Conservation (phyloP, 2,329 filamentous ascomycete genomes). For the Diaporthe australafricana region DNA sequence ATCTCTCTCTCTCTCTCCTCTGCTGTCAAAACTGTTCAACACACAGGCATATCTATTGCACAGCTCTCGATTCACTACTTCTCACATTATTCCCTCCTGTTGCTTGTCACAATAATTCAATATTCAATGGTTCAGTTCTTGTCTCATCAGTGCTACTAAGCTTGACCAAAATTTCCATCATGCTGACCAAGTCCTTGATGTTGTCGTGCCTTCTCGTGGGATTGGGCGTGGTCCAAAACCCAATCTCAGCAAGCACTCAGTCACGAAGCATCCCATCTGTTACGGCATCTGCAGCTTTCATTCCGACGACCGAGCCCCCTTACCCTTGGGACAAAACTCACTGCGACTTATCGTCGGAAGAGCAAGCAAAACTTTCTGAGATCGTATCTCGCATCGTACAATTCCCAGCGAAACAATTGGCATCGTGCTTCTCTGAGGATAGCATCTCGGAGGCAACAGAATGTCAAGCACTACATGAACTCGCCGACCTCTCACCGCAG, state of each 20-base stretch:
- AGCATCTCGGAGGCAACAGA: neutral
- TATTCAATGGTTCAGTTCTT: neutral
- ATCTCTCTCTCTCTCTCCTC: neutral
- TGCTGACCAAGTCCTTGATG: conserved; percentile 6
- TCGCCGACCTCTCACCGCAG: neutral
- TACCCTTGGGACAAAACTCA: neutral
- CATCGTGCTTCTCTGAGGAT: neutral
- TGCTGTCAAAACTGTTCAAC: neutral
- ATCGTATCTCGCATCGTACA: neutral
- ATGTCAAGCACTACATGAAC: neutral
- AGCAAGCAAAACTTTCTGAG: neutral
- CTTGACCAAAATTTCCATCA: neutral
- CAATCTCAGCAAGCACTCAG: neutral
- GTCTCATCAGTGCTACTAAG: neutral
- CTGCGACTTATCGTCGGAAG: neutral
- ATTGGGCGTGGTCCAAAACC: neutral
- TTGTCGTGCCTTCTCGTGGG: conserved; percentile 7
- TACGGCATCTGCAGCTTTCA: neutral
- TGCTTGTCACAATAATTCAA: neutral
- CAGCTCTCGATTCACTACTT: neutral
- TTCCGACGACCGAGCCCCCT: neutral
- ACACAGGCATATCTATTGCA: neutral
- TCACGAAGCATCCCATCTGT: neutral
- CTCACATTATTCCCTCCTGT: neutral
- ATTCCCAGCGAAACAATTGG: neutral